Conservation (phyloP, 2,329 filamentous ascomycete genomes). For the Fusarium sp. region DNA sequence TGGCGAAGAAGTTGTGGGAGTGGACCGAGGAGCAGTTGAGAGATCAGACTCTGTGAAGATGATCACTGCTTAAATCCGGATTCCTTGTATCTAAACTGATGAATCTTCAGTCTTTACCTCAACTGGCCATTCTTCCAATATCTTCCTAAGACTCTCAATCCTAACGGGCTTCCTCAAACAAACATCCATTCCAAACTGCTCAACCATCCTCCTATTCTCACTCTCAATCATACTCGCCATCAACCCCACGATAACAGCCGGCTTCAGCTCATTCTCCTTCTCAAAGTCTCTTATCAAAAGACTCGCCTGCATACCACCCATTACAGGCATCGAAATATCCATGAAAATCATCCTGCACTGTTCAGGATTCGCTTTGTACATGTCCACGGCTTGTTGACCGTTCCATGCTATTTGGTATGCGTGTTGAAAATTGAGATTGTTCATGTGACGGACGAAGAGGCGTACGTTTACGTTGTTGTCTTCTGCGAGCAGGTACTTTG, state of each 20-base stretch:
- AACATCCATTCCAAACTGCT: neutral
- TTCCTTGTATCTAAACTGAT: neutral
- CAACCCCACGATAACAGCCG: slow-evolving; percentile 5
- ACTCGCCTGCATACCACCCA: slow-evolving; percentile 10
- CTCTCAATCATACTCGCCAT: neutral
- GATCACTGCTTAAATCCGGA: too few species aligned
- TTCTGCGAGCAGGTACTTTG: slow-evolving; percentile 10
- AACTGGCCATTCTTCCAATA: neutral
- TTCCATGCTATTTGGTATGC: slow-evolving; percentile 7
- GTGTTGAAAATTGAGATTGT: neutral
- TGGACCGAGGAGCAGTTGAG: slow-evolving; percentile 14
- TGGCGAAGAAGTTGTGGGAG: slow-evolving; percentile 4
- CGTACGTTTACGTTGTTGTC: slow-evolving; percentile 4
- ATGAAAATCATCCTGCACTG: slow-evolving; percentile 9
- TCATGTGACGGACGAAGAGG: neutral
- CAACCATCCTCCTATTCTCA: neutral
- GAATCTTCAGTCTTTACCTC: neutral
- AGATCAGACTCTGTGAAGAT: fast-evolving
- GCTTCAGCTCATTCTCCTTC: neutral
- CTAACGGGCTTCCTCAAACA: neutral
- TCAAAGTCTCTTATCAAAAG: slow-evolving; percentile 5
- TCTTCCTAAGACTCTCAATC: fast-evolving
- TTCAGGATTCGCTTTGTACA: slow-evolving; percentile 1
- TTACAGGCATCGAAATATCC: slow-evolving; percentile 14
- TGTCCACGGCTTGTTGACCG: slow-evolving; percentile 3